phyloP scores from a whole-genome alignment of 192 early-diverging fungal genomes.

The Coemansia sp. region DNA sequence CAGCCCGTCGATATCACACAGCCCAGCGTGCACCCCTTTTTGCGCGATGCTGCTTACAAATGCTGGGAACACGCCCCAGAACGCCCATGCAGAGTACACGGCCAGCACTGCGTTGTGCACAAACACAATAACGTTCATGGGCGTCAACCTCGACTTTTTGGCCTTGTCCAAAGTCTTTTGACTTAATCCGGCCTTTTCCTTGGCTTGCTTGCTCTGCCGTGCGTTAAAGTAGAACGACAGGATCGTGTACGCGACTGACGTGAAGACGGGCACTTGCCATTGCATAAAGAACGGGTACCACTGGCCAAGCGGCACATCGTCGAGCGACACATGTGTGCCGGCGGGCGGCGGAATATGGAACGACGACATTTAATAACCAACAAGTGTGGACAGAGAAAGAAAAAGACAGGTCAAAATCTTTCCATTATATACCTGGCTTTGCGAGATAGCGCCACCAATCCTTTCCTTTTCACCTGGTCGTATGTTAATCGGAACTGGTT shows the following conservation, averaged over 20 bases:
- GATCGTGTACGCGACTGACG: conserved; percentile 58
- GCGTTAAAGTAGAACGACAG: conserved; percentile 42
- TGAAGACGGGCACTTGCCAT: conserved; percentile 65
- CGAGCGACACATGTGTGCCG: conserved; percentile 30
- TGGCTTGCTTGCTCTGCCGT: not conserved
- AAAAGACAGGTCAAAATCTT: too few species aligned
- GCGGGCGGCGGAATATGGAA: conserved; percentile 25
- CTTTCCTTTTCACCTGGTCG: too few species aligned
- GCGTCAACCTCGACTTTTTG: conserved; percentile 22
- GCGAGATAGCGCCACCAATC: too few species aligned
- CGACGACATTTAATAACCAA: not conserved
- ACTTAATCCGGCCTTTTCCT: not conserved
- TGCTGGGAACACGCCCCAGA: conserved; percentile 60
- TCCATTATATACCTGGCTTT: too few species aligned
- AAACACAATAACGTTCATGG: conserved; percentile 74
- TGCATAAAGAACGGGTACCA: conserved; percentile 71
- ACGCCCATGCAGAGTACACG: conserved; percentile 72
- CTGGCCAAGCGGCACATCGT: conserved; percentile 64
- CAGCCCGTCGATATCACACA: conserved; percentile 65
- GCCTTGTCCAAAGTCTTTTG: too few species aligned
- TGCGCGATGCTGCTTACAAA: conserved; percentile 56
- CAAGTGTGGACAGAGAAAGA: too few species aligned
- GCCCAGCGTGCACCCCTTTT: conserved; percentile 58
- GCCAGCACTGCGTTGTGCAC: conserved; percentile 72
- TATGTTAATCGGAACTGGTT: too few species aligned